Conservation (phyloP, 2,329 filamentous ascomycete genomes). For the Ophiostoma sp. region DNA sequence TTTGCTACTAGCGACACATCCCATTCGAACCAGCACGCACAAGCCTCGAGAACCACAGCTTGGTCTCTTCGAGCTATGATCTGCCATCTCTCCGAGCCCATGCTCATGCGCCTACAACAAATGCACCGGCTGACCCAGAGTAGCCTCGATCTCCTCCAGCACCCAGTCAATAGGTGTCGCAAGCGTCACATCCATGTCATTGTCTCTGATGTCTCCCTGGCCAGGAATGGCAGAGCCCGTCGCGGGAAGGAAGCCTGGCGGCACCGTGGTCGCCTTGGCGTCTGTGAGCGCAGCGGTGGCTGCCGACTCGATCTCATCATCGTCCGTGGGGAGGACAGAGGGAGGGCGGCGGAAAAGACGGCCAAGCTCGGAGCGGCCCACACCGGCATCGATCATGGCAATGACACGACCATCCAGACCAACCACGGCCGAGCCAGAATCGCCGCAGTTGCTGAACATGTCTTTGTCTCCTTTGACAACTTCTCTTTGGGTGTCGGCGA, state of each 20-base stretch:
- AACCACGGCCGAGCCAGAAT: not conserved
- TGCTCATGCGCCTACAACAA: not conserved
- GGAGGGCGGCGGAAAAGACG: not conserved
- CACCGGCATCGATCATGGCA: slow-evolving; percentile 7
- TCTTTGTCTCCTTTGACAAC: not conserved
- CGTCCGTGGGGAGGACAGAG: not conserved
- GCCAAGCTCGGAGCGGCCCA: not conserved
- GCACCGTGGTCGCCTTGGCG: not conserved
- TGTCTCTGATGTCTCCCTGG: not conserved
- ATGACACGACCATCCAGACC: not conserved
- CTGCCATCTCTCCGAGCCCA: not conserved
- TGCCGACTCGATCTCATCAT: not conserved
- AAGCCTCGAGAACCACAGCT: too few relatives aligned
- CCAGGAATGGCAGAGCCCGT: not conserved
- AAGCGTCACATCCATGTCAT: not conserved
- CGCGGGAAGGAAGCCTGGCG: not conserved
- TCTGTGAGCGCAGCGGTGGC: not conserved
- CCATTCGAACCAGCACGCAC: too few relatives aligned
- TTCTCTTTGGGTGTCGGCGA: not conserved
- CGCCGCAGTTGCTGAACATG: not conserved
- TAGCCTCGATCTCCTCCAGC: not conserved
- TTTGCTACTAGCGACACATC: too few relatives aligned
- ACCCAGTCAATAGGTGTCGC: not conserved
- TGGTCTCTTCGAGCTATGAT: too few relatives aligned
- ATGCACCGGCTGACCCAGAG: not conserved